These are phyloP conservation scores for Ophiosphaerella herpotricha DNA, from an alignment of 2,329 filamentous ascomycete species.

Conservation along the genomic window DNA sequence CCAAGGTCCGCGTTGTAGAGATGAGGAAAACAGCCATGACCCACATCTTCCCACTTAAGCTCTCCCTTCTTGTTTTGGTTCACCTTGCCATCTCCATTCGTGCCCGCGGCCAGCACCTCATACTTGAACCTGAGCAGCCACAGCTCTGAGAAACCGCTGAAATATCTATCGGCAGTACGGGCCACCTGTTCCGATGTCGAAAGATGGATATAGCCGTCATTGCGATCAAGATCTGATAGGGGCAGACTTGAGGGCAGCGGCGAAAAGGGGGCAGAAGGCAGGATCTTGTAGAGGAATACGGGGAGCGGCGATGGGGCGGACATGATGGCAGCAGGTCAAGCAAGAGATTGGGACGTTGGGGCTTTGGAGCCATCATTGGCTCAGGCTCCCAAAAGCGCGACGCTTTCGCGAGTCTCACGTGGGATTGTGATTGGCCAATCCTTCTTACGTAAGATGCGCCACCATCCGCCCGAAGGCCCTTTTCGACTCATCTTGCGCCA, in stretches of 20 bases:
- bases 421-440: slow-evolving; percentile 10
- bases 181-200: slow-evolving; percentile 59
- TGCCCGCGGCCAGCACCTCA: slow-evolving; percentile 44
- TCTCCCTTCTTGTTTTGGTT: slow-evolving; percentile 29
- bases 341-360: neutral
- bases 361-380: neutral
- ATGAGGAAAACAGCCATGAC: slow-evolving; percentile 59
- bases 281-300: slow-evolving; percentile 63
- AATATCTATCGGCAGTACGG: slow-evolving; percentile 42
- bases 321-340: slow-evolving; percentile 22
- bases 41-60: slow-evolving; percentile 60
- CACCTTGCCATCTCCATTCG: slow-evolving; percentile 30
- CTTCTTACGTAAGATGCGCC: slow-evolving; percentile 19
- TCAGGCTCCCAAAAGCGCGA: too few relatives aligned
- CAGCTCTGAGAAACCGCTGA: slow-evolving; percentile 43
- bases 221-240: slow-evolving; percentile 62
- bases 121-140: slow-evolving; percentile 62
- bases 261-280: slow-evolving; percentile 57
- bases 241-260: slow-evolving; percentile 61
- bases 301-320: slow-evolving; percentile 39
- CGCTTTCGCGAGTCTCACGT: neutral
- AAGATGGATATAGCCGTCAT: slow-evolving; percentile 66
- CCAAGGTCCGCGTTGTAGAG: slow-evolving; percentile 63
- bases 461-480: neutral
- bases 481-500: slow-evolving; percentile 2